These are phyloP conservation scores for Penicillium verhagenii DNA, from an alignment of 495 filamentous ascomycete genomes.

Conservation along the genomic window DNA sequence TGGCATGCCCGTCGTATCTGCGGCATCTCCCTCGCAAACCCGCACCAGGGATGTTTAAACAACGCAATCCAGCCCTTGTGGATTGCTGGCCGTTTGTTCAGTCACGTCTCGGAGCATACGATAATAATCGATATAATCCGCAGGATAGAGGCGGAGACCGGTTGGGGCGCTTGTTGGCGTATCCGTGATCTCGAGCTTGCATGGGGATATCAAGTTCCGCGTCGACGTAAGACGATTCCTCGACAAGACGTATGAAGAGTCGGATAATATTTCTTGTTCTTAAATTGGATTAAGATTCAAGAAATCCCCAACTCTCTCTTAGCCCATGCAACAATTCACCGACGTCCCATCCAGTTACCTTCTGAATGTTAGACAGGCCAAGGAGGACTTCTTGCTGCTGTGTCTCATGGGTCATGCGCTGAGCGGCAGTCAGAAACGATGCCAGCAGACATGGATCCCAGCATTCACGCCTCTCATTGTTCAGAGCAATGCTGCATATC, in stretches of 20 bases:
- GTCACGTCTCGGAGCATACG: slow-evolving; percentile 43
- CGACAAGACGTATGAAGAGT: slow-evolving; percentile 7
- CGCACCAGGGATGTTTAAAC: slow-evolving; percentile 47
- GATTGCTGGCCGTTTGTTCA: slow-evolving; percentile 48
- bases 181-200: slow-evolving; percentile 43
- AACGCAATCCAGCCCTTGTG: slow-evolving; percentile 51
- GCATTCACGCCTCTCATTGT: slow-evolving; percentile 35
- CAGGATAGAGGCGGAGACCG: slow-evolving; percentile 43
- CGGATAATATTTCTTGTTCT: slow-evolving; percentile 1
- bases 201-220: slow-evolving; percentile 41
- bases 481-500: slow-evolving; percentile 38
- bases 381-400: slow-evolving; percentile 33
- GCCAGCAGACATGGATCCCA: slow-evolving; percentile 39
- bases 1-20: slow-evolving; percentile 51
- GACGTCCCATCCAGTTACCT: slow-evolving; percentile 35
- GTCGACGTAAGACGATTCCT: slow-evolving; percentile 1
- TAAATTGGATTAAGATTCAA: slow-evolving; percentile 11
- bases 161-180: slow-evolving; percentile 48
- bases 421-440: slow-evolving; percentile 34
- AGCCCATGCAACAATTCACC: slow-evolving; percentile 18
- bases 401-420: slow-evolving; percentile 36
- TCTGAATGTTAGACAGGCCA: slow-evolving; percentile 26
- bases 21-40: slow-evolving; percentile 48
- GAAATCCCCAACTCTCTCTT: slow-evolving; percentile 29
- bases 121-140: slow-evolving; percentile 41